phyloP scores from a whole-genome alignment of 192 early-diverging fungal genomes.

The Spizellomyces sp. region DNA sequence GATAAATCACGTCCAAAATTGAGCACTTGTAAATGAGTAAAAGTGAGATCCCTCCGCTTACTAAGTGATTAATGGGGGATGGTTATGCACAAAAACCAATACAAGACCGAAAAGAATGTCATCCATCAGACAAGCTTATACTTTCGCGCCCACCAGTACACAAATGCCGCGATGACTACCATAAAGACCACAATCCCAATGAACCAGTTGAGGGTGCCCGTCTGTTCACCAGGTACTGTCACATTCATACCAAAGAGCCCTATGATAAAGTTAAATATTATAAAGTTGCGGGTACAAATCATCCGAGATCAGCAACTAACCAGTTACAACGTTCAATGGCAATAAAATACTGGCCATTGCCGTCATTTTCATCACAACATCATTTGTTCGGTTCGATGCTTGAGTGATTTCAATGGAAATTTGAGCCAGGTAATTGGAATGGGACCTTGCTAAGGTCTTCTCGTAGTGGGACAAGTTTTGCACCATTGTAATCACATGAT shows the following conservation, averaged over 20 bases:
- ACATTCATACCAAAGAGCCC: constrained; percentile 57
- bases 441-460: constrained; percentile 67
- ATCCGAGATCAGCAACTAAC: constrained; percentile 26
- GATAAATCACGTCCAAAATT: too few species aligned
- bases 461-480: constrained; percentile 74
- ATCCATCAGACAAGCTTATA: constrained; percentile 23
- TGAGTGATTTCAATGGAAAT: constrained; percentile 72
- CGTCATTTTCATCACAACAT: constrained; percentile 86
- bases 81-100: too few species aligned
- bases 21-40: too few species aligned
- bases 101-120: background rate
- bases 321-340: constrained; percentile 89
- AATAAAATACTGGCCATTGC: constrained; percentile 86
- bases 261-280: background rate
- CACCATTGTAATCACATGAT: constrained; percentile 74
- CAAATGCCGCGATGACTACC: constrained; percentile 25
- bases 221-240: constrained; percentile 50
- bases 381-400: constrained; percentile 78
- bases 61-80: too few species aligned
- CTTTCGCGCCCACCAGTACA: constrained; percentile 20
- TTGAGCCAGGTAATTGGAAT: constrained; percentile 82
- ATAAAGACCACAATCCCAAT: constrained; percentile 41
- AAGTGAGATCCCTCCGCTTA: too few species aligned
- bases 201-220: constrained; percentile 47
- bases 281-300: constrained; percentile 2